Percentiles rank a stretch among this genome's conserved stretches.
phyloP scores from a whole-genome alignment of 2,329 filamentous ascomycete species.

The Colletotrichum sp. region DNA sequence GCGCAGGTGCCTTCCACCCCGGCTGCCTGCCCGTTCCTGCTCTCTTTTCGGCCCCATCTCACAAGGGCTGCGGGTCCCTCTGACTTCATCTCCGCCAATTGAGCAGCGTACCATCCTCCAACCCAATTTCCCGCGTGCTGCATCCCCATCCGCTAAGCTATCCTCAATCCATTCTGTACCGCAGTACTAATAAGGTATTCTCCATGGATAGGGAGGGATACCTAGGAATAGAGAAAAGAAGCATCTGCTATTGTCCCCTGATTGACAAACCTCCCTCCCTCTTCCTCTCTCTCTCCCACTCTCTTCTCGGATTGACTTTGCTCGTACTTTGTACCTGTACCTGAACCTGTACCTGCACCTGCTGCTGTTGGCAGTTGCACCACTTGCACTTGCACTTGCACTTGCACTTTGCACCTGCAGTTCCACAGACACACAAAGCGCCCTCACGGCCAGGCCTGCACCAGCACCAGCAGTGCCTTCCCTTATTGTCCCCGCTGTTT shows the following conservation, averaged over 20 bases:
- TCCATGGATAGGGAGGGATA: not conserved
- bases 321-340: not conserved
- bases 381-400: not conserved
- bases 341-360: not conserved
- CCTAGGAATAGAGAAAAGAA: not conserved
- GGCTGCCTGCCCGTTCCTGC: not conserved
- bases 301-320: not conserved
- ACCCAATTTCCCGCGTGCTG: conserved; percentile 17
- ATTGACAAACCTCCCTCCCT: not conserved
- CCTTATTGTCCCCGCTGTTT: not conserved
- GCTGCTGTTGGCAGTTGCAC: not conserved
- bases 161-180: not conserved
- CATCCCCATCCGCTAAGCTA: not conserved
- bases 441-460: not conserved
- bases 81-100: conserved; percentile 16
- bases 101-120: not conserved
- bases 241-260: not conserved
- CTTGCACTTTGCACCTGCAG: not conserved
- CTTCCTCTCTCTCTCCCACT: not conserved
- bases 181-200: not conserved
- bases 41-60: not conserved
- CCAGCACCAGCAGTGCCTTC: not conserved
- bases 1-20: not conserved
- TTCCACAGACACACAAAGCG: not conserved
- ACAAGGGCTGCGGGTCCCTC: not conserved